Base-by-base conservation (phyloP, 2,329 filamentous ascomycete species). In the Trichoderma brevicompactum region DNA sequence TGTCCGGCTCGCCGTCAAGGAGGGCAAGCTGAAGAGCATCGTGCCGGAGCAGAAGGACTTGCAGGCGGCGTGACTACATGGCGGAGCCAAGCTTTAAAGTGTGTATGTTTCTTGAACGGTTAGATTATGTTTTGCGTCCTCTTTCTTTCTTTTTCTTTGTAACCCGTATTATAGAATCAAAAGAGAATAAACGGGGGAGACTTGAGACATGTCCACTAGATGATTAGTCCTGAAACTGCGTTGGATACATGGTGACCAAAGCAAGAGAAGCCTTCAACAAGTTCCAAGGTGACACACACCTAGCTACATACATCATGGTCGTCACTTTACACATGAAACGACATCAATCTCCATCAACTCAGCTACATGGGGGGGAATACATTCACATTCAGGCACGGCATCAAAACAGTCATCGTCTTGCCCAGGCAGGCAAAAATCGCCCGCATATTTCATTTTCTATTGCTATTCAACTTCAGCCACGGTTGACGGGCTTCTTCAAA, bases 31-130 rank as follows among this genome's bases (percentile, higher is more conserved):
- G 72, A 86, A 84, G 74, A 91, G 83, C 67, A 85, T 89, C 19
- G 90, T 94, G n/a, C 84, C 86, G 1, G 92, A 94, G 78, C 91
- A 94, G 77, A 78, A 71, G 68, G 66, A 72, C 4, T 65, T 65
- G 55, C 23, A 28, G 23, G 49, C 38, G 41, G 49, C 28, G n/a
- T 65, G 55, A 55, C 44, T 59, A 13, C 19, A 43, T 43, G 48
- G 19, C 9, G 10, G 61, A 4, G 34, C 36, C 19, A 61, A 50
- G 32, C 13, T 54, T 12, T 54, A 7, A 36, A 19, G 15, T 23
- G 23, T 2, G 23, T 49, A 3, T 49, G 1, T 12, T 49, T 5
- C n/a, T 40, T 40, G 28, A 28, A n/a, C 23, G 23, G 23, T 28
- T 28, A 28, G 23, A 28, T 28, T 28, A 2, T 28, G 23, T 28